Percentiles rank a stretch among this genome's conserved stretches.
These are phyloP conservation scores for Austroboletus novae-zelandiae DNA, from an alignment of 1,284 basidiomycete genomes.

Conservation along the genomic window DNA sequence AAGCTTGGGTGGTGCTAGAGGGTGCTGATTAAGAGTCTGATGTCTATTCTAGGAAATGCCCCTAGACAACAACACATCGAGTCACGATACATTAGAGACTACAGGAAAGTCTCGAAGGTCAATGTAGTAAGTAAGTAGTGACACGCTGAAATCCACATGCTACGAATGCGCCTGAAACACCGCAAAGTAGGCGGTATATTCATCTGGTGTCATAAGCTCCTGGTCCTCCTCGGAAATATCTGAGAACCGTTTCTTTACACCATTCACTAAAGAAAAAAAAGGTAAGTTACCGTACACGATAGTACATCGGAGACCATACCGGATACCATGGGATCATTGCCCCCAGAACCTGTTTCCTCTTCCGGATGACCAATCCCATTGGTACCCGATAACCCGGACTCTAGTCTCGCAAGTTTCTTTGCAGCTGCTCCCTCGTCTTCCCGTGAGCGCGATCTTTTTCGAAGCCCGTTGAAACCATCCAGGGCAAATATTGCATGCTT, in stretches of 20 bases:
- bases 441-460: constrained; percentile 66
- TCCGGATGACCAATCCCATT: constrained; percentile 1
- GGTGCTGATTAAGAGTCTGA: constrained; percentile 18
- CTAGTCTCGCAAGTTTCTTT: constrained; percentile 48
- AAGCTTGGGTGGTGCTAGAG: not conserved
- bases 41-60: constrained; percentile 14
- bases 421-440: constrained; percentile 51
- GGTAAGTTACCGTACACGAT: not conserved
- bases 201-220: constrained; percentile 80
- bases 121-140: constrained; percentile 7
- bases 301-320: constrained; percentile 44
- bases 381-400: constrained; percentile 16
- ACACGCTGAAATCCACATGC: not conserved
- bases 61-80: constrained; percentile 1
- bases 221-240: constrained; percentile 79
- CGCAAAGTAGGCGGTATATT: constrained; percentile 77
- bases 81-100: constrained; percentile 12
- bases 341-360: not conserved
- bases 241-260: constrained; percentile 65
- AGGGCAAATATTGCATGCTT: constrained; percentile 64
- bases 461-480: constrained; percentile 63
- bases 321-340: constrained; percentile 52
- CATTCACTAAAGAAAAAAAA: constrained; percentile 52
- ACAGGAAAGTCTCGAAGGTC: constrained; percentile 4
- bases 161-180: constrained; percentile 46